Conservation (phyloP, 1,139 yeast genomes). For the Magnusiomyces fungicola region DNA sequence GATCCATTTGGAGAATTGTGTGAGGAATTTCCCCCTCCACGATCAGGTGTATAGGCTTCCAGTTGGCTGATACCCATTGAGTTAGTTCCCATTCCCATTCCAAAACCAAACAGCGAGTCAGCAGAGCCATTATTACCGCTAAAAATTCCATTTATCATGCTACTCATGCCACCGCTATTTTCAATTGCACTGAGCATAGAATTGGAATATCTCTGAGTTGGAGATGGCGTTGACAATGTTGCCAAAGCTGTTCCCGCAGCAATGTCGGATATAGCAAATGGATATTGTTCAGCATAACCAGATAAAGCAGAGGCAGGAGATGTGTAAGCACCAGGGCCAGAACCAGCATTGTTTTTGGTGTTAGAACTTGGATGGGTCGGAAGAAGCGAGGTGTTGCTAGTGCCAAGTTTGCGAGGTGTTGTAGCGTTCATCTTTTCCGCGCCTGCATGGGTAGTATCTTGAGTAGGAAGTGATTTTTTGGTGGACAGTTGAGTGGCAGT, state of each 20-base stretch:
- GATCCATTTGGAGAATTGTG: conserved; percentile 2
- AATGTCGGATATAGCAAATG: conserved; percentile 5
- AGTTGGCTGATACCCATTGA: conserved; percentile 35
- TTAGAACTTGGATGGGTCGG: background rate
- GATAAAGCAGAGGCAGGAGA: conserved; percentile 2
- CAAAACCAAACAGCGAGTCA: conserved; percentile 3
- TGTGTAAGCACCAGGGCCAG: background rate
- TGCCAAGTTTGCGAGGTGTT: conserved; percentile 3
- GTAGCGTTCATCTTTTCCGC: background rate
- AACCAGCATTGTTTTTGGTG: too few relatives aligned
- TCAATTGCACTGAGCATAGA: conserved; percentile 12
- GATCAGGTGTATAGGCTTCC: conserved; percentile 78
- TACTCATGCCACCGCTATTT: background rate
- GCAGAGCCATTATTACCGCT: background rate
- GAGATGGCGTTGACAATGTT: conserved; percentile 22
- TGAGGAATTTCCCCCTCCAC: conserved; percentile 41
- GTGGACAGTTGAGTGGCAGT: background rate
- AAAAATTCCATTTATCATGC: background rate
- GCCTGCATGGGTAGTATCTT: background rate
- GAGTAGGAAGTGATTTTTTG: background rate
- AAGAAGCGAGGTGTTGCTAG: too few relatives aligned
- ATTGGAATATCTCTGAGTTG: conserved; percentile 39
- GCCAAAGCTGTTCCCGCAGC: conserved; percentile 6
- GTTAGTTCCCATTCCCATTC: background rate
- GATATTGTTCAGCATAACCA: conserved; percentile 1